Evolutionary conservation across 305 asterid species (phyloP).

Genomic region (Fraxinus platypoda): DNA sequence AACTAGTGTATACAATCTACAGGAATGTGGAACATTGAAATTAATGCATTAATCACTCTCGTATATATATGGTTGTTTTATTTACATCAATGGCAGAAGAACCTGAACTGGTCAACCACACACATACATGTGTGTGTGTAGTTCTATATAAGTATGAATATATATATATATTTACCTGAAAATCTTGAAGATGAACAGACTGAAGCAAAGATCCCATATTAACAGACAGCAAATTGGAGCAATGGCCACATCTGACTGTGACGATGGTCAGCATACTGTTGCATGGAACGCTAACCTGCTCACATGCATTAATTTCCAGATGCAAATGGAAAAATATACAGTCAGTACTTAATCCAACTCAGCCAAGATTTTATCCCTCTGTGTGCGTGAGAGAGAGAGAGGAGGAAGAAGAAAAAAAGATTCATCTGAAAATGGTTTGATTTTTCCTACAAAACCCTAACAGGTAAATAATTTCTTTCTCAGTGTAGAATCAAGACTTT

Average conservation of each 20-base stretch:
- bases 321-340: neutral
- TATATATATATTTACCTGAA: slow-evolving; percentile 39
- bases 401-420: neutral
- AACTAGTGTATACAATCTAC: neutral
- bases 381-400: neutral
- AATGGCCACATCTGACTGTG: slow-evolving; percentile 89
- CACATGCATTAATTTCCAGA: slow-evolving; percentile 1
- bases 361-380: neutral
- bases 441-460: neutral
- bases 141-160: neutral
- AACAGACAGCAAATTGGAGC: slow-evolving; percentile 71
- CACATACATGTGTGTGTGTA: neutral
- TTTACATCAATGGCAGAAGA: neutral
- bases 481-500: neutral
- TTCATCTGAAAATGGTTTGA: neutral
- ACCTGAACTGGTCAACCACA: neutral
- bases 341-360: neutral
- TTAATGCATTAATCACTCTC: neutral
- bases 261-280: slow-evolving; percentile 61
- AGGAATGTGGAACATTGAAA: neutral
- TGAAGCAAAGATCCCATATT: slow-evolving; percentile 67
- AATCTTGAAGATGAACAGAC: slow-evolving; percentile 58
- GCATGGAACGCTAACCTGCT: slow-evolving; percentile 80
- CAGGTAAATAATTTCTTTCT: neutral
- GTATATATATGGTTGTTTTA: neutral